A percentile compares a stretch with the other conserved stretches of the same genome.
These are phyloP conservation scores for Pythium phragmitis DNA, from an alignment of 352 stramenopile species.

Conservation along the genomic window DNA sequence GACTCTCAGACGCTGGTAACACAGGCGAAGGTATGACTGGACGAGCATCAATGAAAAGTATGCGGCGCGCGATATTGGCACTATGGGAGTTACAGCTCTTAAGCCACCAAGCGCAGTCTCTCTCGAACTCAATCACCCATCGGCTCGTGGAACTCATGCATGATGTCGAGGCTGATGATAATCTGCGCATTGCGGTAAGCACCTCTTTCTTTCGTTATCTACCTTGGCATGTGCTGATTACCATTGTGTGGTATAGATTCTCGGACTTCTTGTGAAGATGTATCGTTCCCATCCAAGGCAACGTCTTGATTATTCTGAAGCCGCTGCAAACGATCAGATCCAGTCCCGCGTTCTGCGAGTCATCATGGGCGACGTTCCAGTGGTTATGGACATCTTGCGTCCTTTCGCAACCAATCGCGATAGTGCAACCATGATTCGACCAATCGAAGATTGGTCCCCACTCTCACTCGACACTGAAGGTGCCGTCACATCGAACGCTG, in stretches of 20 bases:
- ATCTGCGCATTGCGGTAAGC: conserved; percentile 27
- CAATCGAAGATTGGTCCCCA: conserved; percentile 15
- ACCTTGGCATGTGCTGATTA: neutral
- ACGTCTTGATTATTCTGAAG: no score
- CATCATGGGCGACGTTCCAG: conserved; percentile 12
- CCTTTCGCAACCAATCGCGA: neutral
- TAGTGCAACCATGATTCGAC: neutral
- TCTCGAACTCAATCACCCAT: conserved; percentile 13
- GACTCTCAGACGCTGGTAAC: neutral
- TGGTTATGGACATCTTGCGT: conserved; percentile 14
- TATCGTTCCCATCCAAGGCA: conserved; percentile 7
- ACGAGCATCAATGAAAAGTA: neutral
- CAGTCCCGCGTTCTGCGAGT: conserved; percentile 11
- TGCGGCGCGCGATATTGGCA: conserved; percentile 11
- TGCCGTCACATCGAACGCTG: neutral
- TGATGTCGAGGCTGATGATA: conserved; percentile 10
- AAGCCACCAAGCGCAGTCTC: conserved; percentile 11
- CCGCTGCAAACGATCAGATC: neutral
- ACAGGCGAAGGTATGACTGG: neutral
- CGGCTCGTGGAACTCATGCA: conserved; percentile 19
- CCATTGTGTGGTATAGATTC: conserved; percentile 2
- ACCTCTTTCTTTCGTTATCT: neutral
- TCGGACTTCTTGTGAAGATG: conserved; percentile 24
- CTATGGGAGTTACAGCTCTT: conserved; percentile 18
- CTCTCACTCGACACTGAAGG: conserved; percentile 6